Evolutionary conservation across 306 rosid species (phyloP), one percentile per base, ranked within the genome.

Genomic region (Hippophae gyantsensis): DNA sequence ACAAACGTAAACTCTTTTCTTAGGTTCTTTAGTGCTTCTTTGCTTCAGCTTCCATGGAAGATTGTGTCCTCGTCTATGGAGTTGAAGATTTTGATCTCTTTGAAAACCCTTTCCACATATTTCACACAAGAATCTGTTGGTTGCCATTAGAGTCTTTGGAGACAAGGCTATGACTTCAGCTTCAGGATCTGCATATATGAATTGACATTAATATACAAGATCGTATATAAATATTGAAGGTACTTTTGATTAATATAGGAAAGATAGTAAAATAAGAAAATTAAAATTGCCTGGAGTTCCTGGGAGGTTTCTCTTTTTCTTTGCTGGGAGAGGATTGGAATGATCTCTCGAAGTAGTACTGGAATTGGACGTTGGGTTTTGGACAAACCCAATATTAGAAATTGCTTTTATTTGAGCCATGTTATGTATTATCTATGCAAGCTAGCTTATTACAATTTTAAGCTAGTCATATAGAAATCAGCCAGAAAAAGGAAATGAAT

Each of bases 41-140:
- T 89, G 97, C 86, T 89, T 89, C 8, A 89, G 82, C 76, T 85
- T 89, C 97, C 97, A 89, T 6, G 97, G 97, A 56, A 89, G 97
- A 58, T 89, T 89, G 52, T 89, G 96, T 25, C 94, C 96, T 1
- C 96, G 66, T 53, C 94, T 25, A 58, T 89, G 96, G 5, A 89
- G 94, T 60, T 89, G 96, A 32, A 89, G 86, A 69, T 89, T 89
- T 52, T 89, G 96, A 74, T 89, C 96, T 71, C 96, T 83, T 59
- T 89, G 96, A 47, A 85, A 89, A 6, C 94, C 94, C 49, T 89
- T 89, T 53, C 96, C 94, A 11, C 96, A 89, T 6, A 85, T 85
- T 66, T 89, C 96, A 32, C 96, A 89, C 69, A 89, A 65, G 80
- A 89, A 89, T 62, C 90, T 81, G 64, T 89, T 89, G 1, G 94